Percentiles rank a stretch among this genome's conserved stretches.
These are phyloP conservation scores for Clarkia xantiana DNA, from an alignment of 345 rosid genomes.

Conservation along the genomic window DNA sequence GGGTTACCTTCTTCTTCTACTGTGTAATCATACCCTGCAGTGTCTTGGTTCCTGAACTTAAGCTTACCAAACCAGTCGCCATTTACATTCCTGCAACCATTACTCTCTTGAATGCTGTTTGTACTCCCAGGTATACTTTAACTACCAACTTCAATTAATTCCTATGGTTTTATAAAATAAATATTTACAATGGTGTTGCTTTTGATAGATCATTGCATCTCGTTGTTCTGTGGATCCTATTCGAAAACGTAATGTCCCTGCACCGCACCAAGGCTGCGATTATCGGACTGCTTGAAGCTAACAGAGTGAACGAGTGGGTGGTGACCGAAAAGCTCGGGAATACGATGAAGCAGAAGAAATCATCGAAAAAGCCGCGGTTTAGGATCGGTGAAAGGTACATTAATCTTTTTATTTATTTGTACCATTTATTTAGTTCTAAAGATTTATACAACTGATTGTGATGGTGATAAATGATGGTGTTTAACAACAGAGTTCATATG, in stretches of 20 bases:
- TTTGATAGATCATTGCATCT: slow-evolving; percentile 34
- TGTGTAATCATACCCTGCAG: slow-evolving; percentile 36
- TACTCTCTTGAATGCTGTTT: slow-evolving; percentile 32
- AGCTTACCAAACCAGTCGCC: slow-evolving; percentile 29
- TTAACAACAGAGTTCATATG: slow-evolving; percentile 4
- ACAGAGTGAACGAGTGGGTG: slow-evolving; percentile 43
- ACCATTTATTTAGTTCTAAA: not conserved
- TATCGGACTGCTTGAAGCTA: slow-evolving; percentile 36
- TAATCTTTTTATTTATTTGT: not conserved
- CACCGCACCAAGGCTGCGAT: slow-evolving; percentile 35
- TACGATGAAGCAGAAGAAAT: too few relatives aligned
- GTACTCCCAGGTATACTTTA: slow-evolving; percentile 25
- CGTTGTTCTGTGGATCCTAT: slow-evolving; percentile 36
- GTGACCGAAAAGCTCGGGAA: slow-evolving; percentile 25
- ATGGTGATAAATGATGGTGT: not conserved
- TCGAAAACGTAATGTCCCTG: slow-evolving; percentile 41
- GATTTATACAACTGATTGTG: not conserved
- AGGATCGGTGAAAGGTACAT: slow-evolving; percentile 11
- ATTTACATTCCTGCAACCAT: slow-evolving; percentile 37
- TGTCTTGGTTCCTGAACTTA: slow-evolving; percentile 32
- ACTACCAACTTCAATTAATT: too few relatives aligned
- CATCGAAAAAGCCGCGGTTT: slow-evolving; percentile 6
- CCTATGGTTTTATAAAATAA: too few relatives aligned
- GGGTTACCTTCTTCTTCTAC: slow-evolving; percentile 38
- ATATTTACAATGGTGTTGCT: too few relatives aligned